Evolutionary conservation across 2,329 filamentous ascomycete genomes (phyloP).

Genomic region (Hirsutella rhossiliensis): DNA sequence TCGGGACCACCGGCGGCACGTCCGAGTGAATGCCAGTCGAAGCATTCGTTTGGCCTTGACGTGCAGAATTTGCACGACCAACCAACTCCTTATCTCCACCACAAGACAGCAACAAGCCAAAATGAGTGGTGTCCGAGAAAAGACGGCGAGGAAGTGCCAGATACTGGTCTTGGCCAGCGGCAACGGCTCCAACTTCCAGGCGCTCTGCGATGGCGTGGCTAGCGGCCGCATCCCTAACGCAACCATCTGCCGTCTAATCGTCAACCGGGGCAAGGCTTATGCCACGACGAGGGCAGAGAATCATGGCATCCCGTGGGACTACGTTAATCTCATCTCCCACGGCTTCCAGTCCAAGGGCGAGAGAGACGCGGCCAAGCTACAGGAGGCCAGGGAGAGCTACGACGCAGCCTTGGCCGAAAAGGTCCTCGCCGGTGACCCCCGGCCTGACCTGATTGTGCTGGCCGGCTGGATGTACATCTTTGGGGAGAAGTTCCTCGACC

Average conservation of each 20-base stretch:
- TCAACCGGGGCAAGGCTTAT: slow-evolving; percentile 36
- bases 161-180: slow-evolving; percentile 61
- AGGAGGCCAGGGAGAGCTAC: slow-evolving; percentile 53
- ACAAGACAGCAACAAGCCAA: no score
- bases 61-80: no score
- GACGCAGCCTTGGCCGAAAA: slow-evolving; percentile 62
- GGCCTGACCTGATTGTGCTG: slow-evolving; percentile 65
- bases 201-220: slow-evolving; percentile 43
- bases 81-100: no score
- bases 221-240: slow-evolving; percentile 26
- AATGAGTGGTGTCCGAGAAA: background rate
- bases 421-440: slow-evolving; percentile 41
- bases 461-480: slow-evolving; percentile 86
- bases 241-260: slow-evolving; percentile 32
- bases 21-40: no score
- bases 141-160: slow-evolving; percentile 22
- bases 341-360: slow-evolving; percentile 48
- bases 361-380: slow-evolving; percentile 40
- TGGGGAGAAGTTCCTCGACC: slow-evolving; percentile 55
- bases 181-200: slow-evolving; percentile 68
- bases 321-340: slow-evolving; percentile 71
- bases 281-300: slow-evolving; percentile 26
- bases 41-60: no score
- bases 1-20: no score
- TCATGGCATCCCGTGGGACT: slow-evolving; percentile 48